These are phyloP conservation scores for Viola odorata DNA, from an alignment of 345 rosid species.

Conservation along the genomic window DNA sequence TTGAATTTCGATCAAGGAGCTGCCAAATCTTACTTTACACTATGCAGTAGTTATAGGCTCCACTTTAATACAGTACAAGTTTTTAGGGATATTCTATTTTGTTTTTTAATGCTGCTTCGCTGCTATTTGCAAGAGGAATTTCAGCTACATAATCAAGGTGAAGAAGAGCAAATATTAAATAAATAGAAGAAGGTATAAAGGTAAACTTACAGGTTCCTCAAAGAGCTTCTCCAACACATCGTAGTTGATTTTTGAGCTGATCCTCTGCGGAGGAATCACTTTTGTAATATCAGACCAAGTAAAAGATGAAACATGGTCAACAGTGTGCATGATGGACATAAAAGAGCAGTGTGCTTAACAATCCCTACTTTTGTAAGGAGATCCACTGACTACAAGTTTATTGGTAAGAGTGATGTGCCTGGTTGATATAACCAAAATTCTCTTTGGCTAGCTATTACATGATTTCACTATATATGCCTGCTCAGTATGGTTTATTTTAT, in stretches of 20 bases:
- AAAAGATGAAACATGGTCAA: not conserved
- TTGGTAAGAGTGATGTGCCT: too few species aligned
- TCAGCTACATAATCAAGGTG: not conserved
- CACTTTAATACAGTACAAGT: too few species aligned
- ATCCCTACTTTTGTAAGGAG: not conserved
- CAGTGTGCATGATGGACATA: not conserved
- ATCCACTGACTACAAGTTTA: too few species aligned
- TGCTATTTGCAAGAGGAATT: not conserved
- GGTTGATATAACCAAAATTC: too few species aligned
- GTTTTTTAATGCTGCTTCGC: too few species aligned
- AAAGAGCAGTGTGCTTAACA: not conserved
- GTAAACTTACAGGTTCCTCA: slow-evolving; percentile 47
- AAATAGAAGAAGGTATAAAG: slow-evolving; percentile 6
- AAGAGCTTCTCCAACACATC: slow-evolving; percentile 66
- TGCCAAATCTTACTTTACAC: too few species aligned
- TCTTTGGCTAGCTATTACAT: too few species aligned
- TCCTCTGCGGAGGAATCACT: slow-evolving; percentile 44
- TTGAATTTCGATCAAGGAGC: too few species aligned
- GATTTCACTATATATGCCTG: too few species aligned
- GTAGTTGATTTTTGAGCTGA: slow-evolving; percentile 61
- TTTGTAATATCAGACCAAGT: not conserved
- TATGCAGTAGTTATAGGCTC: too few species aligned
- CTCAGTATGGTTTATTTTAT: too few species aligned
- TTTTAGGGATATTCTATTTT: too few species aligned
- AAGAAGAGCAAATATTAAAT: not conserved